A percentile compares a stretch with the other conserved stretches of the same genome.
Conservation (phyloP, 2,329 filamentous ascomycete species). For the Epichloe baconii region DNA sequence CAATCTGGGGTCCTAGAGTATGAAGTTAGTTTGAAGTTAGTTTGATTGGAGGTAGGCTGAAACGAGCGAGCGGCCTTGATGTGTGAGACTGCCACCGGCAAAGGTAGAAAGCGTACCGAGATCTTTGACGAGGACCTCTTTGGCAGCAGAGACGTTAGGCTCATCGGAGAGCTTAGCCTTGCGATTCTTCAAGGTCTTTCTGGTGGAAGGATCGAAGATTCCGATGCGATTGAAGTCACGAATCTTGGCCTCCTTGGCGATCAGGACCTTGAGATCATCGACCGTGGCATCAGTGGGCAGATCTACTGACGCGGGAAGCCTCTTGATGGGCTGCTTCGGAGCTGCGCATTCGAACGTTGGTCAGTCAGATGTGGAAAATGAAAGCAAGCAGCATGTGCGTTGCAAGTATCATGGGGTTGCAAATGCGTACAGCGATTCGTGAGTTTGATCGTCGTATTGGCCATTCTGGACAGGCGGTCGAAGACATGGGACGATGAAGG, state of each 20-base stretch:
- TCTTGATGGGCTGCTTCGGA: conserved; percentile 38
- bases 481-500: not conserved
- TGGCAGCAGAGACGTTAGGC: conserved; percentile 31
- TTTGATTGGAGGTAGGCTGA: not conserved
- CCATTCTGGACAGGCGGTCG: conserved; percentile 4
- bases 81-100: not conserved
- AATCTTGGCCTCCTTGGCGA: conserved; percentile 38
- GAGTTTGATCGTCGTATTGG: conserved; percentile 9
- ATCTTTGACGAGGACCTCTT: conserved; percentile 77
- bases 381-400: not conserved
- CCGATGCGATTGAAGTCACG: conserved; percentile 49
- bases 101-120: conserved; percentile 48
- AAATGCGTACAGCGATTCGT: conserved; percentile 10
- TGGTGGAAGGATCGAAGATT: conserved; percentile 45
- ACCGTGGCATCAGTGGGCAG: conserved; percentile 38
- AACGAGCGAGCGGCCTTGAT: too few species aligned
- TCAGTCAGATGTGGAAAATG: conserved; percentile 1
- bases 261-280: conserved; percentile 43
- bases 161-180: conserved; percentile 38
- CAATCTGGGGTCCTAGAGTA: conserved; percentile 63
- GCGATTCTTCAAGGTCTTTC: conserved; percentile 51
- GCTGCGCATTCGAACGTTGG: conserved; percentile 15
- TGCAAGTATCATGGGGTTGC: too few species aligned
- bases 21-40: not conserved
- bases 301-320: conserved; percentile 38